Conservation (phyloP, 805 yeast species). For the Kazachstania kunashirensis region DNA sequence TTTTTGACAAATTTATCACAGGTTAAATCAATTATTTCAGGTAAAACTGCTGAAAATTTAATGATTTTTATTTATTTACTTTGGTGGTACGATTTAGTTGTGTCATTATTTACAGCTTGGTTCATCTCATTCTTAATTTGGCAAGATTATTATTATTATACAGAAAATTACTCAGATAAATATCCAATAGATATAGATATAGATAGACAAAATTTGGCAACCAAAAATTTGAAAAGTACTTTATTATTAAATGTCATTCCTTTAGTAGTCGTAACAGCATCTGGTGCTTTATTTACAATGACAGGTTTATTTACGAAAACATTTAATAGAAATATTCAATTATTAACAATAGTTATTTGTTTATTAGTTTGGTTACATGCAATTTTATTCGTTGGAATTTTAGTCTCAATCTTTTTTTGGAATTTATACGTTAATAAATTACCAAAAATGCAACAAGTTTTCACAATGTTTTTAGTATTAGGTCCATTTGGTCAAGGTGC, state of each 20-base stretch:
- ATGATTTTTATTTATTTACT: slow-evolving; percentile 45
- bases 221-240: slow-evolving; percentile 42
- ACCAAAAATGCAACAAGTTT: slow-evolving; percentile 46
- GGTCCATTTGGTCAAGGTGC: slow-evolving; percentile 86
- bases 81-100: slow-evolving; percentile 62
- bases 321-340: slow-evolving; percentile 32
- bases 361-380: slow-evolving; percentile 65
- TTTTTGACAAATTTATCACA: slow-evolving; percentile 39
- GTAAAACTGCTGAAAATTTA: slow-evolving; percentile 28
- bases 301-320: slow-evolving; percentile 35
- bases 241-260: slow-evolving; percentile 71
- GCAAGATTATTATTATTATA: slow-evolving; percentile 24
- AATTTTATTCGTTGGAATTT: slow-evolving; percentile 45
- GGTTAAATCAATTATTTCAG: slow-evolving; percentile 2
- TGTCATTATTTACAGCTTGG: slow-evolving; percentile 53
- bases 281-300: slow-evolving; percentile 47
- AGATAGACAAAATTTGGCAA: slow-evolving; percentile 18
- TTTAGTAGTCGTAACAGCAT: slow-evolving; percentile 62
- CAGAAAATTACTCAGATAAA: slow-evolving; percentile 12
- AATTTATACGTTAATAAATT: slow-evolving; percentile 48
- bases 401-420: slow-evolving; percentile 50
- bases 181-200: slow-evolving; percentile 7
- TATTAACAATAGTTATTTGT: slow-evolving; percentile 44
- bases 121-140: slow-evolving; percentile 45
- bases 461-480: slow-evolving; percentile 66